Base-by-base conservation (phyloP, 768 basidiomycete genomes). In the Tephrocybe sp. region DNA sequence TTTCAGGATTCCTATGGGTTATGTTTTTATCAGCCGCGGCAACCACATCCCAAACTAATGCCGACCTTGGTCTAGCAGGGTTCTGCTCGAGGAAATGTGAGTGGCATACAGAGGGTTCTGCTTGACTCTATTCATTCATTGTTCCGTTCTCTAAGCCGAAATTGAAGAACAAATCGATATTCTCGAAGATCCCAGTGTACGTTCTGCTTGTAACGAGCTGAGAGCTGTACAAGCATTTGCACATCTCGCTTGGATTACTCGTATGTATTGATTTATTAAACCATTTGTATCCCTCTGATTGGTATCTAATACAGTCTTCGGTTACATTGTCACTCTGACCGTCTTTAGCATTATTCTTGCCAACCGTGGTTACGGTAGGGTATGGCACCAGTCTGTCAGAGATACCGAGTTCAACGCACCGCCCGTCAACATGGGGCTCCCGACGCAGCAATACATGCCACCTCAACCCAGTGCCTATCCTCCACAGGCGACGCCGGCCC, bases 1-100 rank as follows among this genome's bases (percentile, higher is more conserved):
- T n/a, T 30, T 15, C 54, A 75, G 75, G 58, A 42, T 54, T 76
- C 30, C 67, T 78, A 6, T 77, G 74, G 72, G 60, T 77, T 42
- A 49, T 78, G 41, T 78, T 74, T 72, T 63, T 77, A 36, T 58
- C 73, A 13, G 66, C 65, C 42, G 77, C 66, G 3, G 69, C 65
- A 4, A 56, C 63, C 10, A 54, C 71, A 18, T 67, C 72, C 4
- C 55, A 63, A 18, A 57, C 55, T 5, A 61, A 49, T 53, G 42
- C 42, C 15, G 54, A 45, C 36, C n/a, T n/a, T n/a, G n/a, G n/a
- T n/a, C n/a, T n/a, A n/a, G n/a, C n/a, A n/a, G n/a, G n/a, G n/a
- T n/a, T n/a, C n/a, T n/a, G n/a, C n/a, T n/a, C n/a, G n/a, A n/a
- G n/a, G n/a, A n/a, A n/a, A n/a, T n/a, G 27, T 5, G 27, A 11